Evolutionary conservation across 2,329 filamentous ascomycete species (phyloP).

Genomic region (Fusarium nanum): DNA sequence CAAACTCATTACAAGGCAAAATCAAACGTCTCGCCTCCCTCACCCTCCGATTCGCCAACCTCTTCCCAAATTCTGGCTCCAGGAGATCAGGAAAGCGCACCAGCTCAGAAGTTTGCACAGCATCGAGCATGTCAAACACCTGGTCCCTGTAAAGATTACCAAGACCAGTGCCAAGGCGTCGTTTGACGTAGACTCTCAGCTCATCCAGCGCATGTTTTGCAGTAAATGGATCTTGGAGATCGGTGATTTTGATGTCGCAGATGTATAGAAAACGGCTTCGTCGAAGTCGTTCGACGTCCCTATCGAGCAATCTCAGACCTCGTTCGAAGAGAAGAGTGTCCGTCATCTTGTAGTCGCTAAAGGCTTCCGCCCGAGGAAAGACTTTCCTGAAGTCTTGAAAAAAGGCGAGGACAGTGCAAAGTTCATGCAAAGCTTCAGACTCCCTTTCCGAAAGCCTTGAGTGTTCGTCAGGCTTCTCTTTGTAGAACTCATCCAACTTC

Average conservation of each 20-base stretch:
- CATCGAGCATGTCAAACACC: neutral
- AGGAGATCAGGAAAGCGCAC: neutral
- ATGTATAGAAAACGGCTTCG: rapidly evolving
- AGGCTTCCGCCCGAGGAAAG: neutral
- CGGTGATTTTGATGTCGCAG: neutral
- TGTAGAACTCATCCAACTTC: neutral
- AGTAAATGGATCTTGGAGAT: rapidly evolving
- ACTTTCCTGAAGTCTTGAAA: neutral
- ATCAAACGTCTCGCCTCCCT: neutral
- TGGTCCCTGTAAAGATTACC: neutral
- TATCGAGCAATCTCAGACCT: neutral
- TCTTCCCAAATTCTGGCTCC: neutral
- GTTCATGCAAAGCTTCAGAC: neutral
- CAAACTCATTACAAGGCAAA: neutral
- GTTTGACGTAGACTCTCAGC: neutral
- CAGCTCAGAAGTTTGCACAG: neutral
- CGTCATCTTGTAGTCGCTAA: rapidly evolving
- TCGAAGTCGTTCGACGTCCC: neutral
- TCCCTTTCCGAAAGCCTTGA: neutral
- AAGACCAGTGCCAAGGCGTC: neutral
- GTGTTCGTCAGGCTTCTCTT: neutral
- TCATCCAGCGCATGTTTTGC: neutral
- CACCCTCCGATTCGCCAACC: neutral
- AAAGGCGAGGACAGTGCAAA: neutral
- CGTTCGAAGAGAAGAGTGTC: neutral